Evolutionary conservation across 2,329 filamentous ascomycete species (phyloP), one percentile per base, ranked within the genome.

Genomic region (Phialemoniopsis sp.): DNA sequence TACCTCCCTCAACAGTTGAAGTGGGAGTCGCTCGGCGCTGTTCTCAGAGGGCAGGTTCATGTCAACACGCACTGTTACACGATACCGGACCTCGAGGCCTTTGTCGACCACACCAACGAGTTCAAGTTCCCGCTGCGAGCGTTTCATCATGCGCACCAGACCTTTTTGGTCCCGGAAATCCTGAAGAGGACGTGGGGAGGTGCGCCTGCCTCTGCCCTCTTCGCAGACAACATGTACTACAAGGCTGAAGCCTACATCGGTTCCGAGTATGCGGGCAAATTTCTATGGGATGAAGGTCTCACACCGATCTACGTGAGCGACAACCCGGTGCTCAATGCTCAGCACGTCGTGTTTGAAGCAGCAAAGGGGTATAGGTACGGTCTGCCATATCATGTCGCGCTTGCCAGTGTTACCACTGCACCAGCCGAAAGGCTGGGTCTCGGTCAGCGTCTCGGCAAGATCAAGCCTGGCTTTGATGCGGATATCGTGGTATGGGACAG

Each of bases 271-370:
- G 61, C 63, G 8, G 61, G 60, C 1, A 60, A 59, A 17, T 63
- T 68, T 21, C 54, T 70, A 13, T 79, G 79, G 47, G 80, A 85
- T 16, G 70, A 76, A 40, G 80, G 77, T 18, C 66, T 87, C 26
- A 84, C 80, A 0, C 72, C 80, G 2, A 73, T 84, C 16, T 85
- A 83, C 46, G 81, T 86, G n/a, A 80, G 75, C 44, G 81, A 85
- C 53, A 87, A 86, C 53, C 82, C 82, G 0, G 80, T 85, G 0
- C 58, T 85, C 39, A 85, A 85, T 48, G 80, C 80, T 1, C 82
- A 85, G 55, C 81, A 85, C 46, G 79, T 86, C 4, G 63, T 85
- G 1, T 82, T 84, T 35, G 82, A 81, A 51, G 77, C 77, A 8
- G 77, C 75, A 36, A 80, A 79, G 57, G 73, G 60, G 3, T 76